Evolutionary conservation across 306 rosid species (phyloP), one percentile per base, ranked within the genome.

Genomic region (Dryas alaskensis): DNA sequence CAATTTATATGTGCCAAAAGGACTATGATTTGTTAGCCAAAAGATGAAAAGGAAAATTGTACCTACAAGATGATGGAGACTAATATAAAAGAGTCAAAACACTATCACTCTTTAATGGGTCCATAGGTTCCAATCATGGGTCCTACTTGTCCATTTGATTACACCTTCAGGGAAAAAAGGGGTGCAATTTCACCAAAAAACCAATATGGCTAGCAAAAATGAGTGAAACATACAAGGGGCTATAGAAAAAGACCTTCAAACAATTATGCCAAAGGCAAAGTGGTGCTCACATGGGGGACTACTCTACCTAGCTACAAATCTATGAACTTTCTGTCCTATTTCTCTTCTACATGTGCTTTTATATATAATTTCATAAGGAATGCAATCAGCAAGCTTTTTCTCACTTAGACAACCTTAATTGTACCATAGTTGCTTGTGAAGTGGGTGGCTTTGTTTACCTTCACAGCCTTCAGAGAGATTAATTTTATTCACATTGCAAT

Each of bases 271-370:
- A 40, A 46, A 0, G 7, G 11, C 17, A 27, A 59, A 22, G 64
- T 46, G 43, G 53, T 54, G 44, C 16, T 70, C 67, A 72, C 76
- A 59, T 72, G 76, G 55, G 76, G 55, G 31, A 31, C 57, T 45
- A 59, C 76, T 3, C 11, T 42, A 5, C 65, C 52, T 0, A 12
- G 54, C 13, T 55, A 55, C 74, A 9, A 70, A 19, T 13, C 16
- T 46, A 55, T n/a, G 12, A 17, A 39, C 62, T 52, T 69, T 53
- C 63, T 53, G 11, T 44, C 65, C 19, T 58, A 1, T 71, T 44
- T 71, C 57, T 46, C 22, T 72, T 58, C 53, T 58, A 49, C 45
- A 27, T 27, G n/a, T 55, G 44, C 25, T 44, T 46, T 8, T 31
- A 58, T 8, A 8, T 27, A 58, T 13, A 8, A 54, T 55, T 42